Conservation (phyloP, 176 grass and related monocot species). For the Oryza meridionalis region DNA sequence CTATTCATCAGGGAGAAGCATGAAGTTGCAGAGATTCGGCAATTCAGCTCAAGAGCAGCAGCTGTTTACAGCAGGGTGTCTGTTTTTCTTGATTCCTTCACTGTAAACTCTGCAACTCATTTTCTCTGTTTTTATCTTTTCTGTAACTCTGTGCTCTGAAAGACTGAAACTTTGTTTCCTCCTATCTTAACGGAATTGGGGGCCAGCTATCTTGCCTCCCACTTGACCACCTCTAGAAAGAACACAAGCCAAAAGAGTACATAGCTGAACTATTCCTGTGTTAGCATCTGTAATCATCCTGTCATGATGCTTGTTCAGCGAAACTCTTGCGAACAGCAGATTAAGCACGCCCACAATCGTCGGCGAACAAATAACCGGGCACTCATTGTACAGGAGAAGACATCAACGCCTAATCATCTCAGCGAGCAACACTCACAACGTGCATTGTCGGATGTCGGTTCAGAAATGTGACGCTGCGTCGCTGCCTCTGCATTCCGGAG, state of each 20-base stretch:
- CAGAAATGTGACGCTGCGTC: background rate
- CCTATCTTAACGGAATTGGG: background rate
- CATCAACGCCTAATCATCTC: too few relatives aligned
- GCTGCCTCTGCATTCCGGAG: background rate
- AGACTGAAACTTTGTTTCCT: background rate
- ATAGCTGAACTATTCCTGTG: background rate
- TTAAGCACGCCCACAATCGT: background rate
- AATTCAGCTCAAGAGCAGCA: background rate
- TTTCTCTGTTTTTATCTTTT: background rate
- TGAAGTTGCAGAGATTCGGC: background rate
- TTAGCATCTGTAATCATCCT: background rate
- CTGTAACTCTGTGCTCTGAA: background rate
- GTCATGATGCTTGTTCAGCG: background rate
- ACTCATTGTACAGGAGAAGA: background rate
- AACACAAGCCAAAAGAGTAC: background rate
- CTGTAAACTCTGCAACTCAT: background rate
- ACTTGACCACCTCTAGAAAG: background rate
- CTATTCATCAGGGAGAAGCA: background rate
- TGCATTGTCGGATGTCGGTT: slow-evolving; percentile 43
- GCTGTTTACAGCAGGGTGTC: background rate
- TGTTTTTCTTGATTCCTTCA: background rate
- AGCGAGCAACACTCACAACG: background rate
- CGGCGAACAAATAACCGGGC: background rate
- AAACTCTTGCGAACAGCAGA: background rate
- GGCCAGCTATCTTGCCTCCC: background rate